These are phyloP conservation scores for Ophiostoma himal-ulmi DNA, from an alignment of 2,329 filamentous ascomycete species.

Conservation along the genomic window DNA sequence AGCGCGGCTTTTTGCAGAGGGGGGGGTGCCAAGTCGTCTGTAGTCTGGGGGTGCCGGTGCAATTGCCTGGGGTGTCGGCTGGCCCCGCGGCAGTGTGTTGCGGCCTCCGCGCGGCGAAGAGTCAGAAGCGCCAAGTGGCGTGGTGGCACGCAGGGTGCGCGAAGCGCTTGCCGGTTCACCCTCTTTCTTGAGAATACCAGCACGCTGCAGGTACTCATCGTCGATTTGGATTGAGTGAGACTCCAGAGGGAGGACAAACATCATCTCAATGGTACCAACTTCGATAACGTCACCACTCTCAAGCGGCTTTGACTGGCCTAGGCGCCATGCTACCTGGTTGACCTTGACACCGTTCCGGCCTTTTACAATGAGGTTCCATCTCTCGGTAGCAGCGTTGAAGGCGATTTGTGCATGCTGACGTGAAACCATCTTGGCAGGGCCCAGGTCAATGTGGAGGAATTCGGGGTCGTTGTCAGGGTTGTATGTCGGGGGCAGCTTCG, in stretches of 20 bases:
- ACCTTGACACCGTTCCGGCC: constrained; percentile 88
- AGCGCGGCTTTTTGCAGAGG: constrained; percentile 40
- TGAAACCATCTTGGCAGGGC: constrained; percentile 75
- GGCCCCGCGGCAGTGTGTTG: constrained; percentile 30
- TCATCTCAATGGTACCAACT: constrained; percentile 92
- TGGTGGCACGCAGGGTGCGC: constrained; percentile 24
- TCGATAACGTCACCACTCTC: constrained; percentile 87
- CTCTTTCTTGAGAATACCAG: constrained; percentile 44
- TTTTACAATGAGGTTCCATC: constrained; percentile 81
- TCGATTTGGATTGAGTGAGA: constrained; percentile 61
- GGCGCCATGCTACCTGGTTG: constrained; percentile 65
- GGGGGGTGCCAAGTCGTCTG: constrained; percentile 56
- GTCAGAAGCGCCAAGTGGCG: constrained; percentile 27
- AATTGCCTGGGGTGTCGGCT: constrained; percentile 44
- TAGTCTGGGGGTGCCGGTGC: constrained; percentile 57
- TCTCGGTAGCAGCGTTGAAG: constrained; percentile 61
- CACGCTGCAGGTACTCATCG: constrained; percentile 62
- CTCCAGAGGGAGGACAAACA: constrained; percentile 87
- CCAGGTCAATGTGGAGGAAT: constrained; percentile 78
- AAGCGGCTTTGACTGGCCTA: constrained; percentile 59
- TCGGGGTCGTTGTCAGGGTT: constrained; percentile 44
- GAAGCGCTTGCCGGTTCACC: constrained; percentile 21
- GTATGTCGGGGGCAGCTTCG: constrained; percentile 35
- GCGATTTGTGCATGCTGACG: constrained; percentile 69
- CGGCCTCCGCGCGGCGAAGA: constrained; percentile 25